Evolutionary conservation across 805 yeast species (phyloP).

Genomic region (Teunomyces stri): DNA sequence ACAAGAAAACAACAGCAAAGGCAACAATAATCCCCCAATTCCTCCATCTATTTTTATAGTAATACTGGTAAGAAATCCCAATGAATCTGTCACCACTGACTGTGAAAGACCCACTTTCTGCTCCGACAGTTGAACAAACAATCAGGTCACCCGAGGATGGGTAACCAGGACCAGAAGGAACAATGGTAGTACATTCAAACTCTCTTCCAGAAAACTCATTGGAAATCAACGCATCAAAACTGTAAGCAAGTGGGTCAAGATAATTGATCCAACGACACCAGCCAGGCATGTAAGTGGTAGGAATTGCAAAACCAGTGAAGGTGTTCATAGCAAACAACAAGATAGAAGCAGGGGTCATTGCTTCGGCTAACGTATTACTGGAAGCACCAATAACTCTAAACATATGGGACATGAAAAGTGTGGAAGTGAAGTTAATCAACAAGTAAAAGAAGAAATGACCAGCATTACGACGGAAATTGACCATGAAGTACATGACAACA

Average conservation of each 20-base stretch:
- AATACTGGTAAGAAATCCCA: conserved; percentile 41
- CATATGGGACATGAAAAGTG: conserved; percentile 37
- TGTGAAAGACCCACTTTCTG: conserved; percentile 15
- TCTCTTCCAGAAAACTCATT: conserved; percentile 52
- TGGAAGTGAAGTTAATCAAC: conserved; percentile 16
- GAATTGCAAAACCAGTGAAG: conserved; percentile 59
- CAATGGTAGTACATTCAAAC: conserved; percentile 45
- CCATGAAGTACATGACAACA: conserved; percentile 29
- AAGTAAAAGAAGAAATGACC: conserved; percentile 26
- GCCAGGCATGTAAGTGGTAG: conserved; percentile 53
- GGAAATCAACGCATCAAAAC: conserved; percentile 55
- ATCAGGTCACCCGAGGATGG: conserved; percentile 10
- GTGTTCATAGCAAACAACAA: conserved; percentile 47
- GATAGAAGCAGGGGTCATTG: conserved; percentile 59
- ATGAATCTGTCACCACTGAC: conserved; percentile 32
- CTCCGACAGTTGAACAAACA: conserved; percentile 22
- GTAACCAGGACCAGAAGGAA: conserved; percentile 45
- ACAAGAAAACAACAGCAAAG: conserved; percentile 53
- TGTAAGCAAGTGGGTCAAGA: conserved; percentile 55
- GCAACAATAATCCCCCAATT: conserved; percentile 37
- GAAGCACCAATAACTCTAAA: conserved; percentile 19
- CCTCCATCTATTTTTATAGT: conserved; percentile 29
- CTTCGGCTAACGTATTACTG: conserved; percentile 42
- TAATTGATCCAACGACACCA: conserved; percentile 69
- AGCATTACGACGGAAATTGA: conserved; percentile 21